Percentiles rank a stretch among this genome's conserved stretches.
Evolutionary conservation across 2,329 filamentous ascomycete species (phyloP).

Genomic region (Fusarium caatingaense): DNA sequence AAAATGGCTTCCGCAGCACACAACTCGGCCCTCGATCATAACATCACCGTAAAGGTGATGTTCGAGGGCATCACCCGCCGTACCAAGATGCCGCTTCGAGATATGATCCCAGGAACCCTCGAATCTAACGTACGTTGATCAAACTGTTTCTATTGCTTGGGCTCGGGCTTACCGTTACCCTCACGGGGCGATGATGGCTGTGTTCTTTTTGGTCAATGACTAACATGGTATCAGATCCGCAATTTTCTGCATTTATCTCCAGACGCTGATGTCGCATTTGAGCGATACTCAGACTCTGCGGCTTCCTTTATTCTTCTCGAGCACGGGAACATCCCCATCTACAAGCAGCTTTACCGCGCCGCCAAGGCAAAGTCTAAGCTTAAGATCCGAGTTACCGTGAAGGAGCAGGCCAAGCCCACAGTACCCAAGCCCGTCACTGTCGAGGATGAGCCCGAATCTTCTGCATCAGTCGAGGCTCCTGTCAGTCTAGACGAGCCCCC

Average conservation of each 20-base stretch:
- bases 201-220: background rate
- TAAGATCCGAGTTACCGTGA: constrained; percentile 78
- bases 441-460: constrained; percentile 61
- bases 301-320: constrained; percentile 84
- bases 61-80: constrained; percentile 81
- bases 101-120: constrained; percentile 79
- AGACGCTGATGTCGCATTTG: constrained; percentile 68
- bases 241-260: constrained; percentile 51
- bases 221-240: constrained; percentile 50
- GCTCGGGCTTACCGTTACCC: background rate
- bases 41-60: constrained; percentile 86
- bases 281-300: constrained; percentile 96
- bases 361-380: constrained; percentile 99
- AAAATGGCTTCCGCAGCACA: constrained; percentile 46
- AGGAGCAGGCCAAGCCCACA: constrained; percentile 40
- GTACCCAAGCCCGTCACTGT: constrained; percentile 59
- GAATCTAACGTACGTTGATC: constrained; percentile 81
- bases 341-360: constrained; percentile 96
- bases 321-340: constrained; percentile 80
- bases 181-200: background rate
- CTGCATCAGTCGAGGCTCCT: constrained; percentile 15
- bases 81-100: constrained; percentile 89
- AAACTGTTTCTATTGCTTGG: background rate
- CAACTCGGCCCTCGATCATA: constrained; percentile 46
- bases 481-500: constrained; percentile 28